Evolutionary conservation across 2,329 filamentous ascomycete species (phyloP).

Genomic region (Pseudocercospora ulei): DNA sequence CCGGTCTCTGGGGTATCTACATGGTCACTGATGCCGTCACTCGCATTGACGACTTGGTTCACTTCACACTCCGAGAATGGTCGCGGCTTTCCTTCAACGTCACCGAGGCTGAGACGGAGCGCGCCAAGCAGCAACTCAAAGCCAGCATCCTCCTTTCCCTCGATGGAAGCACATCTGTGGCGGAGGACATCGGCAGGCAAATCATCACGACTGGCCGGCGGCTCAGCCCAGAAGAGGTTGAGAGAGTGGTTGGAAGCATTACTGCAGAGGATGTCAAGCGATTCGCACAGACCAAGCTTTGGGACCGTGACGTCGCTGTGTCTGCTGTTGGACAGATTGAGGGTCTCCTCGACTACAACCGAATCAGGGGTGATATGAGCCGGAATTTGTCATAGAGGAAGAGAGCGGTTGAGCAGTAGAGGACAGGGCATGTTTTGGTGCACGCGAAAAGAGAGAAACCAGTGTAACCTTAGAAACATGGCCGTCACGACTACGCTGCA

Average conservation of each 20-base stretch:
- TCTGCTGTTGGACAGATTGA: slow-evolving; percentile 89
- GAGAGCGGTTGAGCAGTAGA: slow-evolving; percentile 7
- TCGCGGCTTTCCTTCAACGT: slow-evolving; percentile 86
- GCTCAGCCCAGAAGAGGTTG: slow-evolving; percentile 85
- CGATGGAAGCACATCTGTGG: slow-evolving; percentile 91
- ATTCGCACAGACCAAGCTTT: slow-evolving; percentile 88
- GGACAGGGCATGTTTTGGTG: slow-evolving; percentile 8
- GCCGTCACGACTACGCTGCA: slow-evolving; percentile 7
- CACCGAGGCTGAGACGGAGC: slow-evolving; percentile 82
- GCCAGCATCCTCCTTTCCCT: slow-evolving; percentile 93
- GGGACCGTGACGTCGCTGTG: slow-evolving; percentile 94
- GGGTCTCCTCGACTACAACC: slow-evolving; percentile 66
- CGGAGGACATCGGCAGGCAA: slow-evolving; percentile 97
- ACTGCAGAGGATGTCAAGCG: slow-evolving; percentile 95
- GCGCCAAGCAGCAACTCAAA: slow-evolving; percentile 98
- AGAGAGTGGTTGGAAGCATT: slow-evolving; percentile 78
- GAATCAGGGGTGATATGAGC: slow-evolving; percentile 76
- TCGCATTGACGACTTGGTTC: slow-evolving; percentile 84
- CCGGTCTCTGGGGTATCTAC: slow-evolving; percentile 99
- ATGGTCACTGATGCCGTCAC: slow-evolving; percentile 83
- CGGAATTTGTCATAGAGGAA: slow-evolving; percentile 50
- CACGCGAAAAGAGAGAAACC: slow-evolving; percentile 17
- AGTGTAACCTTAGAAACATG: slow-evolving; percentile 23
- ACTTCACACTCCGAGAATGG: slow-evolving; percentile 98
- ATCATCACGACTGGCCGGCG: slow-evolving; percentile 94